phyloP scores from a whole-genome alignment of 352 stramenopile genomes.

The Peronospora destructor region DNA sequence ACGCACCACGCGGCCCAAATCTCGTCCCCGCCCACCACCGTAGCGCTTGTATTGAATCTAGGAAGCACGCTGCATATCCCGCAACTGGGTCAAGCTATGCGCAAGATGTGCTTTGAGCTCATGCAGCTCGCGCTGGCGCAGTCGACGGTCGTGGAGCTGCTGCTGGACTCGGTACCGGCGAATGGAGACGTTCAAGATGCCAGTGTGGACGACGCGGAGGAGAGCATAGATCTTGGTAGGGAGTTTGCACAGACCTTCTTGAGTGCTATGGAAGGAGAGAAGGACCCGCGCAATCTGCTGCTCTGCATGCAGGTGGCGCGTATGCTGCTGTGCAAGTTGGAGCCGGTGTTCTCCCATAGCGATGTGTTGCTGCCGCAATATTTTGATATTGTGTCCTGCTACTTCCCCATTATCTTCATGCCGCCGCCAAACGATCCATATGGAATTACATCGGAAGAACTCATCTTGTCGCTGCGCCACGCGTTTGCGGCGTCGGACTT shows the following conservation, averaged over 20 bases:
- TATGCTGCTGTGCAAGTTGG: slow-evolving; percentile 50
- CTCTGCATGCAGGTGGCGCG: slow-evolving; percentile 70
- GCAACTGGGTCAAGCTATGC: slow-evolving; percentile 78
- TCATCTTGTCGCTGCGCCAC: slow-evolving; percentile 69
- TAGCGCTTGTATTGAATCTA: slow-evolving; percentile 62
- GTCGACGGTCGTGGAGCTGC: slow-evolving; percentile 41
- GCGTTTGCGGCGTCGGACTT: slow-evolving; percentile 76
- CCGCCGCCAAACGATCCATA: slow-evolving; percentile 87
- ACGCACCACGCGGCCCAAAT: slow-evolving; percentile 61
- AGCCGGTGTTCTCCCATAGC: slow-evolving; percentile 52
- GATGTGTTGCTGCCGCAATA: slow-evolving; percentile 75
- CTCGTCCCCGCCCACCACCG: slow-evolving; percentile 35
- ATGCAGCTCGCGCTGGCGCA: slow-evolving; percentile 68
- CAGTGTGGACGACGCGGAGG: slow-evolving; percentile 18
- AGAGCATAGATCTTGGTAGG: slow-evolving; percentile 34
- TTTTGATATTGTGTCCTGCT: slow-evolving; percentile 88
- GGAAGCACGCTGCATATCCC: slow-evolving; percentile 63
- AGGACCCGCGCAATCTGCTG: slow-evolving; percentile 83
- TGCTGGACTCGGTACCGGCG: slow-evolving; percentile 29
- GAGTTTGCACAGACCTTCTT: slow-evolving; percentile 73
- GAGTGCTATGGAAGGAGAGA: slow-evolving; percentile 84
- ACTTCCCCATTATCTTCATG: slow-evolving; percentile 90
- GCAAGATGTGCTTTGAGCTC: slow-evolving; percentile 80
- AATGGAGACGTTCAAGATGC: slow-evolving; percentile 17
- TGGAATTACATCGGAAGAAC: slow-evolving; percentile 83